Evolutionary conservation across 2,329 filamentous ascomycete species (phyloP), one percentile per base, ranked within the genome.

Genomic region (Trichoderma sp.): DNA sequence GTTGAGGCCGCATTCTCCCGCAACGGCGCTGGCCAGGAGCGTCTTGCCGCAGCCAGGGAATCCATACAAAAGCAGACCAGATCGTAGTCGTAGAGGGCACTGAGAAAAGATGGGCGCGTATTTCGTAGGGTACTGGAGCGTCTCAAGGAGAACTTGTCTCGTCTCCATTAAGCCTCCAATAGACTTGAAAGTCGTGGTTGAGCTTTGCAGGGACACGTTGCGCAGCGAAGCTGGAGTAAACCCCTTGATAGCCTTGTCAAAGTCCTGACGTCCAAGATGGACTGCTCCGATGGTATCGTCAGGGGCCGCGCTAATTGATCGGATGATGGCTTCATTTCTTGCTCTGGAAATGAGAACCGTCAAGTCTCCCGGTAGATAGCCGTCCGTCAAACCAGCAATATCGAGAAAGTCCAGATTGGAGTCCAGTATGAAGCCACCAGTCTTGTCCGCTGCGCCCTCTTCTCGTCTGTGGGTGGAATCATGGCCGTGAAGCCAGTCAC

Each of bases 41-140:
- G 96, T 99, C 82, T 99, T 99, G 71, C 96, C 96, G 76, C 96
- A 98, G 2, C 96, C 96, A 0, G 96, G 96, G 76, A 92, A 98
- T 33, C 96, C 96, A 77, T 99, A 99, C 0, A 99, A 86, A 4
- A 99, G 85, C 2, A 99, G 86, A 65, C 96, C 96, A 8, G 95
- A 98, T 13, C 96, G 93, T 5, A 99, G 85, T n/a, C 96, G 92
- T 0, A 99, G 87, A 4, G 96, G 96, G 74, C 96, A 99, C 76
- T 97, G 92, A 4, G 94, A 94, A 77, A 99, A 99, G 72, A 99
- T 97, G 1, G 96, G 96, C 0, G 96, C 96, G 77, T 99, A 99
- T 70, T 96, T 97, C 1, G 96, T 99, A 0, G 96, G 96, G 76
- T 99, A 99, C 77, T 97, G 92, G 4, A 99, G 84, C 0, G 96